Base-by-base conservation (phyloP, 441 rosid species). In the Gossypium schwendimanii region DNA sequence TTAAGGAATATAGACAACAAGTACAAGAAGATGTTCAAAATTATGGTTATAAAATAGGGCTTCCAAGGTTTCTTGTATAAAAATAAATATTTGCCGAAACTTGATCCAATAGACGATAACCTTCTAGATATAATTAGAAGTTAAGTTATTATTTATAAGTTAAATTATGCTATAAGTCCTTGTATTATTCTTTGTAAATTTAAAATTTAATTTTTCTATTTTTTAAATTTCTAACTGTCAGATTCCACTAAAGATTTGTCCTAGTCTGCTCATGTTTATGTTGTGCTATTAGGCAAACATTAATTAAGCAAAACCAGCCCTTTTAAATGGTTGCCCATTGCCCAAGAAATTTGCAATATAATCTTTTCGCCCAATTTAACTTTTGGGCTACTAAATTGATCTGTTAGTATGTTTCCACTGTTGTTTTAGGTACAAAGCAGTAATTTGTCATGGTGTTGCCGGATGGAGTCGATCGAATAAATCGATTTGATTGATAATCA, bases 11-110 rank as follows among this genome's bases (percentile, higher is more conserved):
- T 60, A 85, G 91, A 77, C 81, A 82, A 54, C 89, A 92, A 78
- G 97, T 94, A 10, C 94, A 87, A 69, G 88, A 86, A 0, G 98
- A 94, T 81, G 99, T 92, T 39, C 81, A 83, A 71, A 78, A 79
- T 20, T 72, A 86, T 47, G 99, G 99, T 23, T 77, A 72, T 68
- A 94, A 94, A 84, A 83, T 94, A 68, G 99, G 99, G 2, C 99
- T 94, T 36, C 83, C 88, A 20, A 79, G 92, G 76, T 92, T 92
- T 81, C 85, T 80, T 78, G 55, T 75, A 50, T 82, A 67, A 77
- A 9, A 5, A n/a, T n/a, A 4, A 50, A 59, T 59, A 28, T 21
- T n/a, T 3, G 8, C 36, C 20, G 17, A 15, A 24, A 4, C 6
- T 28, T 28, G 33, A 4, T 28, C 6, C 5, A 4, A 28, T 4